phyloP scores from a whole-genome alignment of 2,329 filamentous ascomycete genomes.

The Cyphellophora attinorum region DNA sequence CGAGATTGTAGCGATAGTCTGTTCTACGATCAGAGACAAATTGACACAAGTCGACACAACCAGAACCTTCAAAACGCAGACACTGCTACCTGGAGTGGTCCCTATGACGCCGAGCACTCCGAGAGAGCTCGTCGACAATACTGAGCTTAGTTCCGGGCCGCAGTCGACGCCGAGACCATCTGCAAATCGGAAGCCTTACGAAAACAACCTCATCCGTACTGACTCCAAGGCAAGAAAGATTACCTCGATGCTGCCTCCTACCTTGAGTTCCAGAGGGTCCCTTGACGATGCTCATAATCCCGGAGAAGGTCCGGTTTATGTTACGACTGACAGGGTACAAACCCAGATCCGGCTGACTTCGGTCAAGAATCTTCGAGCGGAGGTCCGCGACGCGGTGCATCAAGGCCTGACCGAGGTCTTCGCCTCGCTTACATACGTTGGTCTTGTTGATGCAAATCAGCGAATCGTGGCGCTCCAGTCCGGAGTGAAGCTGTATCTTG shows the following conservation, averaged over 20 bases:
- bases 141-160: slow-evolving; percentile 26
- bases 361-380: slow-evolving; percentile 71
- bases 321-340: slow-evolving; percentile 58
- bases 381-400: slow-evolving; percentile 74
- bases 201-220: slow-evolving; percentile 83
- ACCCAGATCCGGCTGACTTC: slow-evolving; percentile 69
- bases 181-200: slow-evolving; percentile 52
- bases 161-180: slow-evolving; percentile 20
- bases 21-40: slow-evolving; percentile 65
- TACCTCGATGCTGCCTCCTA: slow-evolving; percentile 80
- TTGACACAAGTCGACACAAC: slow-evolving; percentile 86
- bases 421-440: slow-evolving; percentile 82
- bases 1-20: slow-evolving; percentile 82
- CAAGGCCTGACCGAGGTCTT: slow-evolving; percentile 79
- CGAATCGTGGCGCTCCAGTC: slow-evolving; percentile 88
- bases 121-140: slow-evolving; percentile 5
- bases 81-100: slow-evolving; percentile 60
- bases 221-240: slow-evolving; percentile 87
- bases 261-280: slow-evolving; percentile 23
- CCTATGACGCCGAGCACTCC: slow-evolving; percentile 30
- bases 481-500: slow-evolving; percentile 80
- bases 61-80: slow-evolving; percentile 89
- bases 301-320: slow-evolving; percentile 57
- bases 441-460: slow-evolving; percentile 76
- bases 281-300: slow-evolving; percentile 20